These are phyloP conservation scores for Leptographium lundbergii DNA, from an alignment of 2,329 filamentous ascomycete species.

Conservation along the genomic window DNA sequence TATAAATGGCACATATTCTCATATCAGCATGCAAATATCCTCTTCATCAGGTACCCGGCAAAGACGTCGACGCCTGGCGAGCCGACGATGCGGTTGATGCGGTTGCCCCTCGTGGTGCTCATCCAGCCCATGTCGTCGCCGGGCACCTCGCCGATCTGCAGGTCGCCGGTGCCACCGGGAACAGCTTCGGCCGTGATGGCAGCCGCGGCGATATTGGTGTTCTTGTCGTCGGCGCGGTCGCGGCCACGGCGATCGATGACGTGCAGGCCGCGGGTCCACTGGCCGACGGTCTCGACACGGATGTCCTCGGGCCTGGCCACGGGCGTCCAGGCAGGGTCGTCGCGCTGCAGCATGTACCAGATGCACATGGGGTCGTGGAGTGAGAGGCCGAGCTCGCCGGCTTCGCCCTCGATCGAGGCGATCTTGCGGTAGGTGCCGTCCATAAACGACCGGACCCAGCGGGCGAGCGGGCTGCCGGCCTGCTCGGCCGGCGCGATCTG, in stretches of 20 bases:
- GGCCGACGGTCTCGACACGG: constrained; percentile 75
- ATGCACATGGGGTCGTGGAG: constrained; percentile 69
- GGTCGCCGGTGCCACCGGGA: constrained; percentile 30
- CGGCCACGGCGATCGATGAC: constrained; percentile 62
- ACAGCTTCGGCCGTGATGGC: constrained; percentile 17
- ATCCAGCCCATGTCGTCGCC: constrained; percentile 71
- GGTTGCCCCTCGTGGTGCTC: constrained; percentile 61
- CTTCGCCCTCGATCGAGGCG: constrained; percentile 45
- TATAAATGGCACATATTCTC: not conserved
- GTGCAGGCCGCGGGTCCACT: constrained; percentile 92
- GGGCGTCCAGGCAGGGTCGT: constrained; percentile 44
- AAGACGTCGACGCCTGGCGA: constrained; percentile 58
- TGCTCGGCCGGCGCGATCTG: constrained; percentile 42
- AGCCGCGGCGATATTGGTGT: not conserved
- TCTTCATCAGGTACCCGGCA: constrained; percentile 51
- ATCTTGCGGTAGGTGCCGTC: constrained; percentile 58
- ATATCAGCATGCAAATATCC: constrained; percentile 38
- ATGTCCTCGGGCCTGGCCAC: constrained; percentile 61
- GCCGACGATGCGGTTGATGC: constrained; percentile 59
- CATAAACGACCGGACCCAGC: constrained; percentile 63
- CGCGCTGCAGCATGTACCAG: constrained; percentile 61
- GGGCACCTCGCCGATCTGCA: constrained; percentile 40
- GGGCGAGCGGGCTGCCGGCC: constrained; percentile 57
- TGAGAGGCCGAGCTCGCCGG: constrained; percentile 44
- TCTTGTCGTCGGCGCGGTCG: constrained; percentile 33